Base-by-base conservation (phyloP, 1,139 yeast genomes). In the Nakaseomyces glabratus region DNA sequence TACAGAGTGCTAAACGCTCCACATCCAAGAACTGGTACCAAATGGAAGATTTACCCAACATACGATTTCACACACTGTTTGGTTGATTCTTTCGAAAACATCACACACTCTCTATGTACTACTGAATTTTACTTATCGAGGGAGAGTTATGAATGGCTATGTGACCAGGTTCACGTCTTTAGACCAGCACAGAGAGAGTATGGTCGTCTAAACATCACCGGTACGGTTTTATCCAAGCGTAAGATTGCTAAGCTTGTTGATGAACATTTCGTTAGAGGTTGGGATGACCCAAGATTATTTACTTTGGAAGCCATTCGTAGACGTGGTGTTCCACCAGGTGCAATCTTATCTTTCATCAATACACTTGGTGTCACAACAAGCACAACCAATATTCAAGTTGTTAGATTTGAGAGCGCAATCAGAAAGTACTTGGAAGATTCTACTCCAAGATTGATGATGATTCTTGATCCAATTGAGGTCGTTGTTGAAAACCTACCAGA, bases 261-360 rank as follows among this genome's bases (percentile, higher is more conserved):
- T 39, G 90, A 78, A 19, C 66, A 71, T 4, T 65, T 71, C 49
- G 99, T 93, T 21, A 76, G 95, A 59, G 96, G 85, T 29, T 93
- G 99, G 98, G 93, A 93, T 61, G 99, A 93, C 62, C 99, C 99
- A 48, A 75, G 99, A 55, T 69, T 93, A 54, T 90, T 77, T 61
- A 93, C 99, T 6, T 71, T 93, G 48, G 98, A 86, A 52, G 95
- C 93, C 31, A 77, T 93, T 41, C 81, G 85, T 57, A 82, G 99
- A 61, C 82, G 99, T 59, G 99, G 99, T 65, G 79, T 93, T 6
- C 98, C 99, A 45, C 98, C 99, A n/a, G 97, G 97, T 23, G 96
- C 97, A 17, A 84, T 93, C 56, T 69, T 93, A 51, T 73, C 86
- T 25, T 93, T 93, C 59, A 82, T 93, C 52, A 85, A 88, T 57